Evolutionary conservation across 2,329 filamentous ascomycete genomes (phyloP).

Genomic region (Colletotrichum musicola): DNA sequence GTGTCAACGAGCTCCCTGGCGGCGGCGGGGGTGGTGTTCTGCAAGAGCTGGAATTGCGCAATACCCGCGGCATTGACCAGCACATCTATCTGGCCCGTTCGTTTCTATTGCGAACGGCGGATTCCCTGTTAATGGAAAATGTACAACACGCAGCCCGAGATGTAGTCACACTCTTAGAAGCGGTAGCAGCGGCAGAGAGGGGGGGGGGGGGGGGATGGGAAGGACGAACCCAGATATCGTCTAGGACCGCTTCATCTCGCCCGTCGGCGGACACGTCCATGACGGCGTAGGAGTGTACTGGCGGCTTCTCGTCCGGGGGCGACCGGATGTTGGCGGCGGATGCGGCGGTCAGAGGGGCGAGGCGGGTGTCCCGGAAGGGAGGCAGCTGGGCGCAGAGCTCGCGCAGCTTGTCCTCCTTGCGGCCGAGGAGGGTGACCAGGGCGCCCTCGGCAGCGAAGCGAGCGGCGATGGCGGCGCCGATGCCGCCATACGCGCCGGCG

Average conservation of each 20-base stretch:
- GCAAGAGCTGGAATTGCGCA: constrained; percentile 74
- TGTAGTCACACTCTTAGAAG: neutral
- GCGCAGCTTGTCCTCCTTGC: constrained; percentile 61
- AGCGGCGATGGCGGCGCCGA: constrained; percentile 75
- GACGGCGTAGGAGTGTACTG: constrained; percentile 36
- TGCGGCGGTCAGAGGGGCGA: constrained; percentile 41
- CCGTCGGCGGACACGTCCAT: constrained; percentile 37
- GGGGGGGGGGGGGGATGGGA: neutral
- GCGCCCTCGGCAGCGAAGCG: constrained; percentile 75
- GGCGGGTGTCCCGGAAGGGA: constrained; percentile 28
- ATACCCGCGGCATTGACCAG: constrained; percentile 87
- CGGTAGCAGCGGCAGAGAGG: neutral
- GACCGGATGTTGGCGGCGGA: neutral
- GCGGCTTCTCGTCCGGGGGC: constrained; percentile 6
- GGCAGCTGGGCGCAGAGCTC: constrained; percentile 52
- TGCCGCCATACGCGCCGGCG: constrained; percentile 78
- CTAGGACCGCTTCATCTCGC: constrained; percentile 32
- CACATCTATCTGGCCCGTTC: constrained; percentile 58
- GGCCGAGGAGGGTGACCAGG: constrained; percentile 71
- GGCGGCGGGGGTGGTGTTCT: constrained; percentile 61
- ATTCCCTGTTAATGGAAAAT: constrained; percentile 8
- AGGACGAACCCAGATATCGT: constrained; percentile 37
- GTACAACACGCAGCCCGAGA: neutral
- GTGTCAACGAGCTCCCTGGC: constrained; percentile 73
- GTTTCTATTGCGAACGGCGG: constrained; percentile 6